A percentile compares a stretch with the other conserved stretches of the same genome.
Evolutionary conservation across 805 yeast species (phyloP).

Genomic region (Candida broadrunensis): DNA sequence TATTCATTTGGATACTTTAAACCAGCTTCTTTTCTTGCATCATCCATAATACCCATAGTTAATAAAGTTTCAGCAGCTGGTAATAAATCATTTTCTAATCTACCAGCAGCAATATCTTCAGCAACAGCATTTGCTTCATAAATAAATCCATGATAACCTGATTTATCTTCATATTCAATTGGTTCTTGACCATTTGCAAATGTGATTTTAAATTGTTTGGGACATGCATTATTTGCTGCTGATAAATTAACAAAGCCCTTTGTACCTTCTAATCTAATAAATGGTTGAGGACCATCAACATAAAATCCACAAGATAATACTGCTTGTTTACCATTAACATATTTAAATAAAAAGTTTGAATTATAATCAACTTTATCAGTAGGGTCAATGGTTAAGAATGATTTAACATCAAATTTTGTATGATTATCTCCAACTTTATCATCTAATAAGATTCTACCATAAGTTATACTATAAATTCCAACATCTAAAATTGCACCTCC

Average conservation of each 20-base stretch:
- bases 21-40: slow-evolving; percentile 40
- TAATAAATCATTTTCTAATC: slow-evolving; percentile 29
- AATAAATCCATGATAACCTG: slow-evolving; percentile 47
- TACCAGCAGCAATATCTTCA: slow-evolving; percentile 38
- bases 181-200: slow-evolving; percentile 22
- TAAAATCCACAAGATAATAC: slow-evolving; percentile 30
- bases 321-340: slow-evolving; percentile 41
- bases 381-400: slow-evolving; percentile 32
- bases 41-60: slow-evolving; percentile 49
- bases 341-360: slow-evolving; percentile 34
- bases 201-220: slow-evolving; percentile 27
- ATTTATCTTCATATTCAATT: slow-evolving; percentile 28
- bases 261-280: slow-evolving; percentile 31
- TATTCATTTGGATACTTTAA: slow-evolving; percentile 16
- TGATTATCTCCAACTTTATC: slow-evolving; percentile 26
- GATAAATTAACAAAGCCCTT: slow-evolving; percentile 28
- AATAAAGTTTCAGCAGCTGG: slow-evolving; percentile 46
- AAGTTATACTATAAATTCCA: slow-evolving; percentile 52
- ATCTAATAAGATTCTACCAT: slow-evolving; percentile 39
- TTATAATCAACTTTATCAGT: slow-evolving; percentile 41
- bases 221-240: slow-evolving; percentile 32
- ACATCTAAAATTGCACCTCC: slow-evolving; percentile 59
- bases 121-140: slow-evolving; percentile 58
- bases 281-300: slow-evolving; percentile 24
- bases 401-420: slow-evolving; percentile 22